Base-by-base conservation (phyloP, 2,329 filamentous ascomycete species). In the Aspergillus neotritici region DNA sequence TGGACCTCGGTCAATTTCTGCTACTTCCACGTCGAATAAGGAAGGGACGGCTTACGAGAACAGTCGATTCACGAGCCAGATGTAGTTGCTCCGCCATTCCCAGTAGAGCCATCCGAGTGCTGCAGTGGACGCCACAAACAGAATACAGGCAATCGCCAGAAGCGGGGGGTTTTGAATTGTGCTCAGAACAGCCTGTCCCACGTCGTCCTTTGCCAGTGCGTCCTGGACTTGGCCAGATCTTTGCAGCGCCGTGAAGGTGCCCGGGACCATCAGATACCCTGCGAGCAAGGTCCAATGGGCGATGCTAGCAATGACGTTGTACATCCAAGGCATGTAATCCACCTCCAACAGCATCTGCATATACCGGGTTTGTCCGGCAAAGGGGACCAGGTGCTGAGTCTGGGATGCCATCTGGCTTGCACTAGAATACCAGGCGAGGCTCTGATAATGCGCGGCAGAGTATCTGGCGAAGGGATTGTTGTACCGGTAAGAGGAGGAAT, bases 1-100 rank as follows among this genome's bases (percentile, higher is more conserved):
- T 64, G 40, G n/a, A n/a, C n/a, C n/a, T n/a, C n/a, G n/a, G n/a
- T n/a, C n/a, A n/a, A n/a, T n/a, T n/a, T n/a, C n/a, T n/a, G n/a
- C n/a, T n/a, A n/a, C n/a, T n/a, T n/a, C n/a, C n/a, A n/a, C n/a
- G n/a, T n/a, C n/a, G n/a, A n/a, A n/a, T n/a, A n/a, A n/a, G n/a
- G n/a, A n/a, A n/a, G n/a, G n/a, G 41, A 56, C 36, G 12, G 55
- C 58, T 31, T 55, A 69, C 47, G 76, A 46, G 49, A 78, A 76
- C 10, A 79, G 61, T 43, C 68, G 65, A 53, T 77, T 75, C 7
- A 76, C 63, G 15, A 78, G 62, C 76, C 74, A 80, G 13, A 78
- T 66, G 44, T 78, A 77, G 49, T 79, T 78, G 12, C 57, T 53
- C 31, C 68, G 58, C 60, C 72, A 73, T 14, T 62, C 58, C 40